Conservation (phyloP, 2,329 filamentous ascomycete species). For the Thermoascus crustaceus region DNA sequence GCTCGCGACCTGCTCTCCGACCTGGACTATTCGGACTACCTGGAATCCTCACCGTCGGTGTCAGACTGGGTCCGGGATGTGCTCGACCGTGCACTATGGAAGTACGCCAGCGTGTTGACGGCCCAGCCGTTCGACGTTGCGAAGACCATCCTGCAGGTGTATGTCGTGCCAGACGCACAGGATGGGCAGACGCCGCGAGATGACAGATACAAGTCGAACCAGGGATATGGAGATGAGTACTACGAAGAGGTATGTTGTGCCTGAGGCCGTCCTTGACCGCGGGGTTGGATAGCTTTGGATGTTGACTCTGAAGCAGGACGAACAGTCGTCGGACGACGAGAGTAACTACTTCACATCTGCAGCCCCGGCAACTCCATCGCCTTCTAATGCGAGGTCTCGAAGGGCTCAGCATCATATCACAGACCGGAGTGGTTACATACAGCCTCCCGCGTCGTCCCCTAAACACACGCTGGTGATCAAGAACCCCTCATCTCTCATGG, state of each 20-base stretch:
- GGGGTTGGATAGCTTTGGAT: constrained; percentile 8
- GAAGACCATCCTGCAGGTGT: constrained; percentile 83
- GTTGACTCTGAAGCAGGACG: constrained; percentile 19
- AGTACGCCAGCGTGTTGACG: constrained; percentile 81
- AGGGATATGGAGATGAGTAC: constrained; percentile 18
- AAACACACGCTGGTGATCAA: constrained; percentile 62
- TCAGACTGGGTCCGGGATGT: constrained; percentile 68
- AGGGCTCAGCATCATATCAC: constrained; percentile 34
- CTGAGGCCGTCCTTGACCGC: neutral
- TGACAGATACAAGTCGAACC: constrained; percentile 19
- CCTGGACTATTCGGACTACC: constrained; percentile 83
- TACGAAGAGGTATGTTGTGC: constrained; percentile 25
- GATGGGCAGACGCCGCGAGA: constrained; percentile 22
- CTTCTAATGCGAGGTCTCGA: constrained; percentile 32
- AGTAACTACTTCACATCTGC: constrained; percentile 74
- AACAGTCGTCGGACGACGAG: constrained; percentile 60
- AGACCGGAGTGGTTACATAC: constrained; percentile 39
- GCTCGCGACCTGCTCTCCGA: constrained; percentile 83
- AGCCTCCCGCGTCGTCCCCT: constrained; percentile 30
- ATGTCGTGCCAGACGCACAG: constrained; percentile 39
- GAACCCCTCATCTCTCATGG: constrained; percentile 70
- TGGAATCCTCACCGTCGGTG: constrained; percentile 67
- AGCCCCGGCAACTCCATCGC: constrained; percentile 34
- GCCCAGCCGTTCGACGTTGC: constrained; percentile 96
- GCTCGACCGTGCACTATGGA: constrained; percentile 79